phyloP scores from a whole-genome alignment of 306 rosid species.

The Rosa rugosa region DNA sequence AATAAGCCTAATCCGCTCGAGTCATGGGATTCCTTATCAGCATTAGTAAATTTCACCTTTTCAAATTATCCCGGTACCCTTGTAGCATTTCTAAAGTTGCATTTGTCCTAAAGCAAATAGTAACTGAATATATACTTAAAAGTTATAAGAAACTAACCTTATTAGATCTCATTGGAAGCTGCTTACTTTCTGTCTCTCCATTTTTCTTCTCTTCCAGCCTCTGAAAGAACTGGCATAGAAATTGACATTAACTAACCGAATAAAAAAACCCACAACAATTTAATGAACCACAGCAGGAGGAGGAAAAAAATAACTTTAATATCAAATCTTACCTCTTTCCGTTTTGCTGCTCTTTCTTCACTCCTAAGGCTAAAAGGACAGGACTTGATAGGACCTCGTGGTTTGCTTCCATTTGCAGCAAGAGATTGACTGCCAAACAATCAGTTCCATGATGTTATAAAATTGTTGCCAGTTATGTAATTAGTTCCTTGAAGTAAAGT shows the following conservation, averaged over 20 bases:
- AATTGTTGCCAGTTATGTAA: not conserved
- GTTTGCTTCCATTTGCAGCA: conserved; percentile 40
- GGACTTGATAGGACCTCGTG: conserved; percentile 38
- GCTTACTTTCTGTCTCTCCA: conserved; percentile 50
- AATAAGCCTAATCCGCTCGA: not conserved
- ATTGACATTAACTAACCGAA: conserved; percentile 16
- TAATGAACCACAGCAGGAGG: not conserved
- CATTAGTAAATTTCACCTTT: not conserved
- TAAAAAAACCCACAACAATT: not conserved
- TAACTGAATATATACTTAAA: not conserved
- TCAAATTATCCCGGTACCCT: not conserved
- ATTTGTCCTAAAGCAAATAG: not conserved
- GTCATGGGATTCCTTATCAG: too few relatives aligned
- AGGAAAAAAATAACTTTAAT: not conserved
- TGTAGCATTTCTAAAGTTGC: not conserved
- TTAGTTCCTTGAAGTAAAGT: conserved; percentile 16
- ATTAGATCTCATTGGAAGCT: conserved; percentile 40
- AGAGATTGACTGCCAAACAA: conserved; percentile 53
- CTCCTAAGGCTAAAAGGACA: conserved; percentile 75
- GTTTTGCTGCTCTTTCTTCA: conserved; percentile 89
- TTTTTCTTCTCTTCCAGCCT: conserved; percentile 58
- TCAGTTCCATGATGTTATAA: conserved; percentile 21
- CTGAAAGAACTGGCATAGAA: conserved; percentile 58
- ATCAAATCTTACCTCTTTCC: conserved; percentile 70
- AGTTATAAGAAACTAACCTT: conserved; percentile 43